Evolutionary conservation across 164 flowering plant genomes (phyloP).

Genomic region (Buxus sempervirens): DNA sequence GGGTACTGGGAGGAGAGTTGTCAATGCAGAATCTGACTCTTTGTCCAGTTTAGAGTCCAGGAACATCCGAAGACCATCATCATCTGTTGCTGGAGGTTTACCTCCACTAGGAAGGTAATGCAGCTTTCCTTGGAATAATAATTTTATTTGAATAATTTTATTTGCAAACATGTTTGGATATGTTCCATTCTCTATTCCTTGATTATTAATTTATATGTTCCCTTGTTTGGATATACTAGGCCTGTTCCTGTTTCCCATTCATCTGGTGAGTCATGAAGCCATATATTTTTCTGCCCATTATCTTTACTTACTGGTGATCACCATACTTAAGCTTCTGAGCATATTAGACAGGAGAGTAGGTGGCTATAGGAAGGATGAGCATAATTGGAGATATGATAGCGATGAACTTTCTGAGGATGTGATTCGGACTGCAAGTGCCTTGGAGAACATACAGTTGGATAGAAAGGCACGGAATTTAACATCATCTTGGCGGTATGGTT

Average conservation of each 20-base stretch:
- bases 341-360: conserved; percentile 72
- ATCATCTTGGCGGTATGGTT: conserved; percentile 83
- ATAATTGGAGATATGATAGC: conserved; percentile 83
- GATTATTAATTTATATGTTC: conserved; percentile 15
- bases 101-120: conserved; percentile 93
- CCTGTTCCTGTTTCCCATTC: conserved; percentile 60
- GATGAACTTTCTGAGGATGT: conserved; percentile 85
- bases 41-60: conserved; percentile 55
- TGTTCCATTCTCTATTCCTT: background rate
- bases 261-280: conserved; percentile 57
- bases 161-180: too few relatives aligned
- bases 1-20: conserved; percentile 55
- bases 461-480: conserved; percentile 94
- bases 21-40: conserved; percentile 52
- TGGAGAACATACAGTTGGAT: conserved; percentile 93
- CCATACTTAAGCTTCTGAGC: conserved; percentile 7
- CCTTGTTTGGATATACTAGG: conserved; percentile 39
- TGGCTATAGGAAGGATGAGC: conserved; percentile 81
- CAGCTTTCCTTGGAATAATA: background rate
- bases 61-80: conserved; percentile 63
- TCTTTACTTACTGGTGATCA: conserved; percentile 8
- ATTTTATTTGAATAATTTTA: background rate
- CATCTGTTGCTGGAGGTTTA: conserved; percentile 83
- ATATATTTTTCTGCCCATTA: background rate
- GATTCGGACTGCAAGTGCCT: conserved; percentile 71